Percentiles rank a stretch among this genome's conserved stretches.
Evolutionary conservation across 2,329 filamentous ascomycete species (phyloP).

Genomic region (Trichoderma koningii): DNA sequence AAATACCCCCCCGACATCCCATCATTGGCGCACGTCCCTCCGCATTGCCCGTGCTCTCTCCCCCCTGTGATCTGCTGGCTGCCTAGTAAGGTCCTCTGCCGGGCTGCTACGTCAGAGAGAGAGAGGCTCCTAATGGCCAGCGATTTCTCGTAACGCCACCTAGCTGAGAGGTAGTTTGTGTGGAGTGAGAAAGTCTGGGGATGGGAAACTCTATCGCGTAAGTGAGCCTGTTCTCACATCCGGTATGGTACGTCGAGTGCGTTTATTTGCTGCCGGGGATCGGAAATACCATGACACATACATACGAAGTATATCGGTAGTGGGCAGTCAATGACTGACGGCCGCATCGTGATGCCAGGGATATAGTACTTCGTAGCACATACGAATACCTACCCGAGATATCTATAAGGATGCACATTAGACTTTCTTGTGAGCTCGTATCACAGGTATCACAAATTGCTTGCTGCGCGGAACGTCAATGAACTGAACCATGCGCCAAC

Average conservation of each 20-base stretch:
- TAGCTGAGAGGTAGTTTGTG: neutral
- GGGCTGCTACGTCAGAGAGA: slow-evolving; percentile 16
- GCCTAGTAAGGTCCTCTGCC: slow-evolving; percentile 19
- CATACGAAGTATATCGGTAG: neutral
- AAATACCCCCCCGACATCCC: neutral
- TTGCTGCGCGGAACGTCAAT: neutral
- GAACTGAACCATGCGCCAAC: neutral
- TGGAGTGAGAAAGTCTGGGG: neutral
- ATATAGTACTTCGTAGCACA: neutral
- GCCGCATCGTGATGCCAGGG: neutral
- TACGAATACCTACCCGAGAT: no score
- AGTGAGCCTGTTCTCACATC: neutral
- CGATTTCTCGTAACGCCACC: neutral
- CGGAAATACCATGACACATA: neutral
- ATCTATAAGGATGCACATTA: neutral
- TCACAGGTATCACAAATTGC: neutral
- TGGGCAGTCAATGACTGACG: neutral
- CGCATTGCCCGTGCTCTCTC: slow-evolving; percentile 17
- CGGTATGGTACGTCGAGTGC: no score
- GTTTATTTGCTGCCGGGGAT: neutral
- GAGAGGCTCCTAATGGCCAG: slow-evolving; percentile 5
- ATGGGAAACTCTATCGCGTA: neutral
- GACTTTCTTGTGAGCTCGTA: slow-evolving; percentile 7
- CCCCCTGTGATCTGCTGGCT: slow-evolving; percentile 26
- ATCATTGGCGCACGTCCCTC: slow-evolving; percentile 20